Evolutionary conservation across 2,329 filamentous ascomycete species (phyloP), one percentile per base, ranked within the genome.

Genomic region (Colletotrichum echinochloae): DNA sequence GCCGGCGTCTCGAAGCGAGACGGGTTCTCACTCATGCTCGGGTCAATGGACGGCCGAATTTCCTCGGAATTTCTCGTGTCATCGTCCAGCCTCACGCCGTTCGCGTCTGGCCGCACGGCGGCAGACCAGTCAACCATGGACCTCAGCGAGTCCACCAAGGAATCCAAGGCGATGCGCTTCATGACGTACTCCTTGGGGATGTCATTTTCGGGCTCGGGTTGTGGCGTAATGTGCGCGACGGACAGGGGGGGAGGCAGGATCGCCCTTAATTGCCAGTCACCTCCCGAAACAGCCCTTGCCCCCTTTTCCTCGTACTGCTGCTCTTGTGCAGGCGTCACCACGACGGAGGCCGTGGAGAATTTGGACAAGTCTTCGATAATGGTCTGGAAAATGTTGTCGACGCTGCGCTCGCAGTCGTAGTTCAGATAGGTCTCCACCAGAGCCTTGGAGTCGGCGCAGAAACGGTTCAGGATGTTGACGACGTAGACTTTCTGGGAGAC

Each of bases 381-480:
- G 26, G 89, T 92, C 81, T 99, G 96, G 79, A 97, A 99, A 81
- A 98, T 96, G 80, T 99, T 99, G 82, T 98, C 95, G 70, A 98
- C 89, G 49, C 94, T 94, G 71, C 95, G 89, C 77, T 98, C 97
- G 82, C 96, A 99, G 79, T 99, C 96, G 78, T 99, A 99, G 81
- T 99, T 99, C 73, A 99, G 88, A 80, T 99, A 99, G 18, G 95
- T 92, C 81, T 99, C 96, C 20, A 99, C 96, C 59, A 99, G 81
- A 0, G 94, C 95, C 74, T 94, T 89, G 1, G 95, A 94, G 78
- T 99, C 96, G 20, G 89, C 90, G 70, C 92, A 95, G 57, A 99
- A 86, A 69, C 95, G 88, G 75, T 94, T 92, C 62, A 99, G 86
- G 33, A 99, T 90, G 71, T 90, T 91, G 80, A 99, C 89, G 74